A percentile compares a stretch with the other conserved stretches of the same genome.
These are phyloP conservation scores for Alternaria sp. DNA, from an alignment of 2,329 filamentous ascomycete species.

Conservation along the genomic window DNA sequence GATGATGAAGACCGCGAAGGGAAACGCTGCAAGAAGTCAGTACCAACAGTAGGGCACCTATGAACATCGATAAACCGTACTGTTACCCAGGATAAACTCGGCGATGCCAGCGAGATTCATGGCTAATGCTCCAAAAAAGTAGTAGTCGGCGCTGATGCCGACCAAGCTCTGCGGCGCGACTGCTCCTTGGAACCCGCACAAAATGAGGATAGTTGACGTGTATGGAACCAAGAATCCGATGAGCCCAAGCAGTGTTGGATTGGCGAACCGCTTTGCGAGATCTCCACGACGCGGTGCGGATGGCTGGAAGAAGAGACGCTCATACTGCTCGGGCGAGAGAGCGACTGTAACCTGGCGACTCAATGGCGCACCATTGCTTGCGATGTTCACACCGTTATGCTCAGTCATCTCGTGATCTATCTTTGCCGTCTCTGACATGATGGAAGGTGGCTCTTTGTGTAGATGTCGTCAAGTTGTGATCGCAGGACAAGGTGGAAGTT, in stretches of 20 bases:
- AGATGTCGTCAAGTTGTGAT: background rate
- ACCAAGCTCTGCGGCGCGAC: slow-evolving; percentile 24
- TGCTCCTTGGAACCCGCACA: slow-evolving; percentile 29
- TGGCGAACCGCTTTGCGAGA: slow-evolving; percentile 27
- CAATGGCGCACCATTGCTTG: slow-evolving; percentile 14
- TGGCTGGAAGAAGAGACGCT: slow-evolving; percentile 33
- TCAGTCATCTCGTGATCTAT: slow-evolving; percentile 25
- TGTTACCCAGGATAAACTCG: slow-evolving; percentile 30
- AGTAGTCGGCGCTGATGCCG: slow-evolving; percentile 30
- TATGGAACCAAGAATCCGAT: slow-evolving; percentile 29
- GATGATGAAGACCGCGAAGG: slow-evolving; percentile 30
- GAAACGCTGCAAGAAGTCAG: slow-evolving; percentile 22
- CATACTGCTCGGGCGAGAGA: slow-evolving; percentile 28
- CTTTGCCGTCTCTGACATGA: slow-evolving; percentile 21
- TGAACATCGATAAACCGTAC: background rate
- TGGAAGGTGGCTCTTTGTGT: background rate
- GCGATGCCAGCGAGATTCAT: slow-evolving; percentile 29
- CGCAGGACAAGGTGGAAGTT: background rate
- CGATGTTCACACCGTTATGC: slow-evolving; percentile 13
- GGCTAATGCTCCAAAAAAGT: slow-evolving; percentile 30
- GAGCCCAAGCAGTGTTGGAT: slow-evolving; percentile 27
- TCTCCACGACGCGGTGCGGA: slow-evolving; percentile 27
- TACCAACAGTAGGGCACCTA: no score
- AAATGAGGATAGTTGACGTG: slow-evolving; percentile 27
- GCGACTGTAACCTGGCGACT: slow-evolving; percentile 29